Conservation (phyloP, 805 yeast species). For the Candida silvatica region DNA sequence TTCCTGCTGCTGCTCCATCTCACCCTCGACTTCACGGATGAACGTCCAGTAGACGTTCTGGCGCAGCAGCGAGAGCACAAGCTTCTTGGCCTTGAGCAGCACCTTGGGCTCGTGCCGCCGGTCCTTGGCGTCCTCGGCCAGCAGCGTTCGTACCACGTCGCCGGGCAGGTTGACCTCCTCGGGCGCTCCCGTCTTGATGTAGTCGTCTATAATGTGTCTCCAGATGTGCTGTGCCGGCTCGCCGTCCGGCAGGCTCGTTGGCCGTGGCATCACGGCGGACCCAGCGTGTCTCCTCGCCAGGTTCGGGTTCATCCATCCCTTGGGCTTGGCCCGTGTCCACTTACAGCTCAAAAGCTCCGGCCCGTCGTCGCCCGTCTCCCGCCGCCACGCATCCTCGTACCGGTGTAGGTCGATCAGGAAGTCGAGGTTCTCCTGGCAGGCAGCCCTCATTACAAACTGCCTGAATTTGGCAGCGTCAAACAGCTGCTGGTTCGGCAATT, state of each 20-base stretch:
- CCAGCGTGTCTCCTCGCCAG: too few relatives aligned
- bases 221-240: slow-evolving; percentile 7
- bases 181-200: slow-evolving; percentile 33
- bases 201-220: slow-evolving; percentile 28
- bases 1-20: slow-evolving; percentile 2
- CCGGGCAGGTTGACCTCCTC: slow-evolving; percentile 41
- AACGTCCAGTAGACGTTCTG: slow-evolving; percentile 16
- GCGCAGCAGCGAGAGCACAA: slow-evolving; percentile 10
- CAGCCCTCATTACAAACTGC: slow-evolving; percentile 7
- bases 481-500: slow-evolving; percentile 3
- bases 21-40: slow-evolving; percentile 8
- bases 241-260: too few relatives aligned
- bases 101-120: slow-evolving; percentile 11
- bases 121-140: slow-evolving; percentile 14
- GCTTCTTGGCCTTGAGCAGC: slow-evolving; percentile 11
- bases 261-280: too few relatives aligned
- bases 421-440: slow-evolving; percentile 15
- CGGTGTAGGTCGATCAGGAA: slow-evolving; percentile 13
- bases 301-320: too few relatives aligned
- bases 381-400: slow-evolving; percentile 14
- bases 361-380: slow-evolving; percentile 1
- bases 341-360: slow-evolving; percentile 7
- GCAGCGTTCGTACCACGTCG: slow-evolving; percentile 24
- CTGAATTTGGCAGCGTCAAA: slow-evolving; percentile 9
- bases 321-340: slow-evolving; percentile 2